A percentile compares a stretch with the other conserved stretches of the same genome.
These are phyloP conservation scores for Clausena lansium DNA, from an alignment of 345 rosid species.

Conservation along the genomic window DNA sequence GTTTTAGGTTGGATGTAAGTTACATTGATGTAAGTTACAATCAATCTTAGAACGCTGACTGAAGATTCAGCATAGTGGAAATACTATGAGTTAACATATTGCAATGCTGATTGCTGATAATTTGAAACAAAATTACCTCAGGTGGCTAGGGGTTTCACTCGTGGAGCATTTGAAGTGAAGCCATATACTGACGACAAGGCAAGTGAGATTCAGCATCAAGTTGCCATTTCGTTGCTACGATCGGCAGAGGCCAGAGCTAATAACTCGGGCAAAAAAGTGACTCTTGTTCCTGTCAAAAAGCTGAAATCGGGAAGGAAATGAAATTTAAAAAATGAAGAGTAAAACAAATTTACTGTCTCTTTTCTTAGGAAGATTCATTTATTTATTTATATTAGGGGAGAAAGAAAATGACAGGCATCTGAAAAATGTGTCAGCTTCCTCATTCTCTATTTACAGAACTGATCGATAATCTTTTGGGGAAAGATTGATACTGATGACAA, in stretches of 20 bases:
- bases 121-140: constrained; percentile 18
- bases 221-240: constrained; percentile 56
- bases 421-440: neutral
- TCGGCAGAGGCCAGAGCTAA: constrained; percentile 51
- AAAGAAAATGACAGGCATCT: neutral
- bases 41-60: neutral
- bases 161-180: constrained; percentile 84
- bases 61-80: neutral
- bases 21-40: no score
- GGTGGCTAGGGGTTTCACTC: constrained; percentile 82
- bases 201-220: constrained; percentile 52
- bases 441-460: neutral
- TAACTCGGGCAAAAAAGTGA: constrained; percentile 63
- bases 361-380: neutral
- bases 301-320: constrained; percentile 41
- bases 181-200: constrained; percentile 62
- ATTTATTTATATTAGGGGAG: neutral
- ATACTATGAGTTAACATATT: neutral
- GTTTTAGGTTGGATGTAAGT: no score
- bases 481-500: no score
- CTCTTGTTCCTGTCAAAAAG: constrained; percentile 69
- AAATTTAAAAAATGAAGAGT: neutral
- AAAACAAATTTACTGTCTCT: neutral
- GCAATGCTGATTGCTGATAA: neutral
- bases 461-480: neutral